A percentile compares a stretch with the other conserved stretches of the same genome.
Evolutionary conservation across 75 land plant genomes (phyloP).

Genomic region (Chamaecyparis obtusa): DNA sequence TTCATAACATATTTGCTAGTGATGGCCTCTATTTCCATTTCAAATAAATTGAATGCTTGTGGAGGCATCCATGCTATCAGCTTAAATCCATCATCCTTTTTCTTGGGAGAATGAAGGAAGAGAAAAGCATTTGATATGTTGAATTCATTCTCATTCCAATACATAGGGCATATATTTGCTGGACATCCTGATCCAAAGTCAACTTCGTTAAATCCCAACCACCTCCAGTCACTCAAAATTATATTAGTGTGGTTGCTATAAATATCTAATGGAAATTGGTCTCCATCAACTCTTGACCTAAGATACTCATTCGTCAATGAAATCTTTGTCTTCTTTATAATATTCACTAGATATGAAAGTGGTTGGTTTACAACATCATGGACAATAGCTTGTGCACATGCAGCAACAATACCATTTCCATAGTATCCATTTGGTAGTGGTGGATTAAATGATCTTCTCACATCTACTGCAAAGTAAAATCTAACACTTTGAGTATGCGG

Average conservation of each 20-base stretch:
- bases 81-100: no score
- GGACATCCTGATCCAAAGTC: background rate
- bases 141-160: no score
- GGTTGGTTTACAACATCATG: background rate
- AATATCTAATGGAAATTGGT: background rate
- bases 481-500: constrained; percentile 7
- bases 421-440: no score
- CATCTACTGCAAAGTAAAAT: constrained; percentile 34
- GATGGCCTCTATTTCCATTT: no score
- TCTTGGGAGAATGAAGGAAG: no score
- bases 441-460: background rate
- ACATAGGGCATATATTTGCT: background rate
- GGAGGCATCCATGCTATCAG: no score
- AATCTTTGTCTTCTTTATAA: background rate
- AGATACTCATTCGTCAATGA: background rate
- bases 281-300: background rate
- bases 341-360: background rate
- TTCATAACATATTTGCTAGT: no score
- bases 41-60: no score
- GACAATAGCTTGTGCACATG: background rate
- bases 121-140: no score
- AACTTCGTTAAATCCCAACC: background rate
- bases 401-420: constrained; percentile 14
- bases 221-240: background rate
- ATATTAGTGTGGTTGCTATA: background rate